phyloP scores from a whole-genome alignment of 75 land plant genomes.

The Pinus taeda region DNA sequence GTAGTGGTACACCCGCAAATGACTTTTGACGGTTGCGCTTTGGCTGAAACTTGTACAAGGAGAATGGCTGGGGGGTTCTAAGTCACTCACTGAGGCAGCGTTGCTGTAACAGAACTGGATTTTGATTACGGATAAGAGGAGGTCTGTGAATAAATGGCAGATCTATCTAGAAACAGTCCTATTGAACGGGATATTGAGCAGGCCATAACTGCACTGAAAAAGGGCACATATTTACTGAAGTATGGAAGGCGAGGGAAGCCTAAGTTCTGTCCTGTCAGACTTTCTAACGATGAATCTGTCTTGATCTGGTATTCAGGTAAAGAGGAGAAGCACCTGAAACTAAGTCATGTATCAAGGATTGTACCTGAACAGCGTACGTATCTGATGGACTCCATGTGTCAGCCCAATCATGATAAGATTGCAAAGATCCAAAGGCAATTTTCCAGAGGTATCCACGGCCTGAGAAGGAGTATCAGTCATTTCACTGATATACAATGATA shows the following conservation, averaged over 20 bases:
- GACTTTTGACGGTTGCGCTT: not conserved
- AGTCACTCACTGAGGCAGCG: not conserved
- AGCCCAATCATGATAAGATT: too few relatives aligned
- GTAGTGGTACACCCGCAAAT: not conserved
- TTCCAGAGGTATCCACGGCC: too few relatives aligned
- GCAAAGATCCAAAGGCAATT: too few relatives aligned
- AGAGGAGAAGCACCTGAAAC: constrained; percentile 78
- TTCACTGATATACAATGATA: too few relatives aligned
- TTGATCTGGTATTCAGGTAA: constrained; percentile 84
- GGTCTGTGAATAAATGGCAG: constrained; percentile 84
- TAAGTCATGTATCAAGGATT: constrained; percentile 75
- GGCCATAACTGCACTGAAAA: constrained; percentile 80
- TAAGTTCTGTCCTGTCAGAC: constrained; percentile 19
- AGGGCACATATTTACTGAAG: constrained; percentile 65
- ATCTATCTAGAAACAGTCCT: constrained; percentile 48
- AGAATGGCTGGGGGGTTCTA: not conserved
- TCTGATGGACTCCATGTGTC: too few relatives aligned
- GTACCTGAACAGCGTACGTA: constrained; percentile 91
- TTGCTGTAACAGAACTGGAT: not conserved
- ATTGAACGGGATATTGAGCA: constrained; percentile 82
- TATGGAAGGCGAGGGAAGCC: constrained; percentile 87
- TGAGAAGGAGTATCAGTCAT: too few relatives aligned
- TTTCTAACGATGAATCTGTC: constrained; percentile 61
- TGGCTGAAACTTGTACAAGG: not conserved
- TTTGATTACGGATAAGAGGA: not conserved